phyloP scores from a whole-genome alignment of 2,329 filamentous ascomycete species.

The Alternaria triticimaculans region DNA sequence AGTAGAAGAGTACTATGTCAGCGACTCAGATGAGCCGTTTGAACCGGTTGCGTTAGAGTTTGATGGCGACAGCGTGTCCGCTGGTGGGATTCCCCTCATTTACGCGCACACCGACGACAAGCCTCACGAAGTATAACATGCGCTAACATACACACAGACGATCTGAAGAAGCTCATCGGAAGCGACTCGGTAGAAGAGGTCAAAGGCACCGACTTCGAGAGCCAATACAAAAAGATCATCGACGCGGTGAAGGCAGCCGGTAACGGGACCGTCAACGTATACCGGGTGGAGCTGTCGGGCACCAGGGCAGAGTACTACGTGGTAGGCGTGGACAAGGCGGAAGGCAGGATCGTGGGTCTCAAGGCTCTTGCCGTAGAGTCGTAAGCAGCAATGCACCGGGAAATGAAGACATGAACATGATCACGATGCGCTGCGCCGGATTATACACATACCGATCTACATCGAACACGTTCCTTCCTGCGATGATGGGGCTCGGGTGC shows the following conservation, averaged over 20 bases:
- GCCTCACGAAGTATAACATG: background rate
- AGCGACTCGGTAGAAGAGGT: conserved; percentile 69
- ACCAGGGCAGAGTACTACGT: conserved; percentile 82
- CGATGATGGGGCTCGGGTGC: background rate
- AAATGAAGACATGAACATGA: background rate
- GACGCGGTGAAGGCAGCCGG: conserved; percentile 72
- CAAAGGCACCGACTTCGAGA: conserved; percentile 74
- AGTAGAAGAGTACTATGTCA: conserved; percentile 71
- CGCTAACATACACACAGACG: conserved; percentile 56
- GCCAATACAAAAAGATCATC: conserved; percentile 72
- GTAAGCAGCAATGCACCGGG: conserved; percentile 14
- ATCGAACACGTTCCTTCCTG: background rate
- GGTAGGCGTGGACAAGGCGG: conserved; percentile 66
- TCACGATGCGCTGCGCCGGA: background rate
- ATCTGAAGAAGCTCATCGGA: conserved; percentile 72
- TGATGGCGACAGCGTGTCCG: conserved; percentile 63
- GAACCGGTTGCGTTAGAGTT: conserved; percentile 74
- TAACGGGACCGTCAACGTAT: conserved; percentile 75
- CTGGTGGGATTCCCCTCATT: conserved; percentile 48
- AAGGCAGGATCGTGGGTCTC: conserved; percentile 72
- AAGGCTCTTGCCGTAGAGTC: conserved; percentile 79
- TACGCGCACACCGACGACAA: background rate
- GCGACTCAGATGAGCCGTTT: conserved; percentile 87
- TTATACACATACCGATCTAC: background rate
- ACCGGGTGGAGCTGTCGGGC: conserved; percentile 68